Evolutionary conservation across 352 stramenopile species (phyloP).

Genomic region (Pythium myriotylum): DNA sequence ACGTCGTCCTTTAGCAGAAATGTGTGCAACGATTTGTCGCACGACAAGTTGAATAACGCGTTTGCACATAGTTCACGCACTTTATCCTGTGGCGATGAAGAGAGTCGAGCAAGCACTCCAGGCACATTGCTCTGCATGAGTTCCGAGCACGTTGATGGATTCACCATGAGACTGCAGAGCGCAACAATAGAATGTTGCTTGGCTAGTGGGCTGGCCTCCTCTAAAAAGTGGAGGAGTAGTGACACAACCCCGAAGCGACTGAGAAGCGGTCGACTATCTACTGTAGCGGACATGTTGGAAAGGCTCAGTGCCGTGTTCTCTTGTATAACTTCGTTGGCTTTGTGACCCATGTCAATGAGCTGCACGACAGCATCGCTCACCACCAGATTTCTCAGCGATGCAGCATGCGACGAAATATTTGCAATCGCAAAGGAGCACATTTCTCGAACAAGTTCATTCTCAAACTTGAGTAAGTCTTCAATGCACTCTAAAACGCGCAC

Average conservation of each 20-base stretch:
- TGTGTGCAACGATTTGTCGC: conserved; percentile 61
- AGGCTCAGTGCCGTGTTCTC: conserved; percentile 79
- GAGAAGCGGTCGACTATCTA: conserved; percentile 60
- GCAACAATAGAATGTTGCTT: conserved; percentile 74
- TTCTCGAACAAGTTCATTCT: conserved; percentile 66
- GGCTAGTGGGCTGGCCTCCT: conserved; percentile 48
- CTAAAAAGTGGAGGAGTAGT: conserved; percentile 70
- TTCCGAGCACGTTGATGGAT: conserved; percentile 54
- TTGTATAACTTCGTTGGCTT: conserved; percentile 52
- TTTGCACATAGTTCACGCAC: conserved; percentile 73
- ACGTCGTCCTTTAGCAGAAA: conserved; percentile 76
- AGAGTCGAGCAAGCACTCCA: conserved; percentile 51
- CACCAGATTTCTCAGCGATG: conserved; percentile 68
- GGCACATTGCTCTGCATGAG: conserved; percentile 75
- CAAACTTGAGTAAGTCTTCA: conserved; percentile 72
- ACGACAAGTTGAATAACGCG: conserved; percentile 83
- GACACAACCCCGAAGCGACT: conserved; percentile 66
- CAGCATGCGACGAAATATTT: conserved; percentile 70
- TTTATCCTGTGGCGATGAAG: conserved; percentile 44
- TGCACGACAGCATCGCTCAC: conserved; percentile 66
- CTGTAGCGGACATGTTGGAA: conserved; percentile 69
- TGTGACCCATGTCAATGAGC: conserved; percentile 62
- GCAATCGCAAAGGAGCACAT: conserved; percentile 74
- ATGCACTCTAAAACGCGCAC: conserved; percentile 72
- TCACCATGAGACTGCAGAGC: conserved; percentile 68